Evolutionary conservation across 2,329 filamentous ascomycete species (phyloP), one percentile per base, ranked within the genome.

Genomic region (Sporothrix curviconia): DNA sequence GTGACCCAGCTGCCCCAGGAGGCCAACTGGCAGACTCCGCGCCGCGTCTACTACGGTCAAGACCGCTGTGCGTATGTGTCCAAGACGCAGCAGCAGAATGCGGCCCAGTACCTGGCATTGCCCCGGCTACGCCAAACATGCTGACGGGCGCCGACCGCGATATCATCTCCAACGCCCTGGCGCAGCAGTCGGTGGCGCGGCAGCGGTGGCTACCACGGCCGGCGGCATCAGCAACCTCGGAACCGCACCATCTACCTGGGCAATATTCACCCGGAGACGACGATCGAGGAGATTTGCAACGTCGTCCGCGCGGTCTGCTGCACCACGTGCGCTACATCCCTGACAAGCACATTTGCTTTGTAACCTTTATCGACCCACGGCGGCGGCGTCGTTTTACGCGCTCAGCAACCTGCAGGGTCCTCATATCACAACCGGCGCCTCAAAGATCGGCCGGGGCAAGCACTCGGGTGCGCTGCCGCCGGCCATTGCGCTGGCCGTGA

Each of bases 341-440:
- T 7, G 94, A 99, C 77, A 99, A 99, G 83, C 94, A 99, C 75
- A 99, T 99, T 66, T 99, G 94, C 79, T 99, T 99, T 69, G 94
- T 99, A 58, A 99, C 94, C 1, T 99, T 99, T 74, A 97, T 99
- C 71, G 94, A 99, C 69, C 94, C 8, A 99, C 94, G 24, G 95
- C 94, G 3, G 94, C 94, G 24, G 94, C 94, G 40, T 96, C 92
- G 1, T 99, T 99, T 78, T 99, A 96, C 67, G 94, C 94, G 42
- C 78, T 99, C 60, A 96, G 92, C 81, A 97, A 97, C 74, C 79
- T 99, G 28, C 94, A 99, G 71, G 94, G 94, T n/a, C 24, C 77
- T 99, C 63, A 99, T 99, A 94, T 66, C 94, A 99, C 77, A 99
- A 99, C 75, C 85, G 94, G 62, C 86, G 94, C 55, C 79, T 99